Evolutionary conservation across 169 alveolate species (phyloP), one percentile per base, ranked within the genome.

Genomic region (Plasmodium falciparum): DNA sequence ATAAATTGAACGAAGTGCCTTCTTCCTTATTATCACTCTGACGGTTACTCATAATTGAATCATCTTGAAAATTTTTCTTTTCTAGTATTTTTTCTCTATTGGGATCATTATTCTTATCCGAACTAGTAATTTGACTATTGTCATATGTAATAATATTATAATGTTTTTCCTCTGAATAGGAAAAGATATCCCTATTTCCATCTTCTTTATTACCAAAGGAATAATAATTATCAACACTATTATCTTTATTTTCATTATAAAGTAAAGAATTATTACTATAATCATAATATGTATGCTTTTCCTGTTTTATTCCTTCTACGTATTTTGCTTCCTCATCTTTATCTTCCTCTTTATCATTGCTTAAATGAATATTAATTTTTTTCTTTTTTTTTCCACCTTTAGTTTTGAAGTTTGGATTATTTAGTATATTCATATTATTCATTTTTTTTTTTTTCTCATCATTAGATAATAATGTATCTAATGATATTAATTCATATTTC

Each of bases 111-210:
- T 9, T 11, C 2, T 54, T 17, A 15, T 47, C 72, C 59, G 70
- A 8, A 5, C 13, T 62, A 12, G 29, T 73, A 11, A 43, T 33
- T 8, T 39, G 47, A 39, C 33, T 29, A 29, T 47, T 49, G 11
- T 58, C 39, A 29, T n/a, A 73, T 26, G 54, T 4, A 11, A 52
- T 54, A 26, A 56, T 73, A 49, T 56, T 73, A 73, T 20, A 47
- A n/a, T 29, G n/a, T 45, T 47, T n/a, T 17, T 58, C 61, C 33
- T 73, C 86, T 17, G 71, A 52, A 56, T 56, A 56, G 8, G 86
- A 43, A 22, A 58, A 39, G 7, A 5, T 26, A 15, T 47, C 72
- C 50, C 29, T 43, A 13, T 29, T 56, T 47, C 12, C 52, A 17
- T 73, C 54, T 29, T 22, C 29, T 11, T 33, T 56, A 22, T 49